Evolutionary conservation across 2,329 filamentous ascomycete genomes (phyloP), one percentile per base, ranked within the genome.

Genomic region (Claviceps africana): DNA sequence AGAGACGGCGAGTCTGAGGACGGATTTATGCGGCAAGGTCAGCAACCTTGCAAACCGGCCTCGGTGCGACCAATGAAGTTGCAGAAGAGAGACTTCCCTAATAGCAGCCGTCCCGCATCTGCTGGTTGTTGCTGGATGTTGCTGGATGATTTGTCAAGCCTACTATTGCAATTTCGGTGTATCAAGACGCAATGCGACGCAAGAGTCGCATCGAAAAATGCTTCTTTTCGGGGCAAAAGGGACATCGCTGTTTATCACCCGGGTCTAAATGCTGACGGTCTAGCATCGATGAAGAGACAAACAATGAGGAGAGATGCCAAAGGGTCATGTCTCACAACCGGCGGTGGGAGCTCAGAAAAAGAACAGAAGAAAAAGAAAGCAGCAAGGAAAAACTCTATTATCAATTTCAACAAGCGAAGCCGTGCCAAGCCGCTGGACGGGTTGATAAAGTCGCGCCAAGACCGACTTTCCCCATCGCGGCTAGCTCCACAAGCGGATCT

Each of bases 171-270:
- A 22, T 37, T 47, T 33, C 33, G 35, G 31, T 25, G 28, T 19
- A 48, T 15, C 22, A 11, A 22, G 25, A 33, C 17, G n/a, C 31
- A 19, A 54, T 54, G 22, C 48, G 45, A 51, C 48, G 28, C 35
- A 43, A 47, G 35, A n/a, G 43, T 51, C 40, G 48, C 48, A 47
- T 53, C 22, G 37, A 25, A 0, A 45, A 15, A 35, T 45, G 35
- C 19, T 31, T 45, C 47, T 43, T 35, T 37, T 54, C 52, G 52
- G 52, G 52, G 52, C 13, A 51, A 48, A 54, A 37, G 43, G 48
- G 52, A 43, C 48, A 11, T 17, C 39, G 31, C 15, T 11, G 19
- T 35, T 35, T 42, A 19, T 39, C 44, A 39, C 31, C 28, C 44
- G n/a, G 43, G 19, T 42, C 21, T 9, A 25, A 21, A 37, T 35